A percentile compares a stretch with the other conserved stretches of the same genome.
phyloP scores from a whole-genome alignment of 2,329 filamentous ascomycete genomes.

The Aspergillus proliferans region DNA sequence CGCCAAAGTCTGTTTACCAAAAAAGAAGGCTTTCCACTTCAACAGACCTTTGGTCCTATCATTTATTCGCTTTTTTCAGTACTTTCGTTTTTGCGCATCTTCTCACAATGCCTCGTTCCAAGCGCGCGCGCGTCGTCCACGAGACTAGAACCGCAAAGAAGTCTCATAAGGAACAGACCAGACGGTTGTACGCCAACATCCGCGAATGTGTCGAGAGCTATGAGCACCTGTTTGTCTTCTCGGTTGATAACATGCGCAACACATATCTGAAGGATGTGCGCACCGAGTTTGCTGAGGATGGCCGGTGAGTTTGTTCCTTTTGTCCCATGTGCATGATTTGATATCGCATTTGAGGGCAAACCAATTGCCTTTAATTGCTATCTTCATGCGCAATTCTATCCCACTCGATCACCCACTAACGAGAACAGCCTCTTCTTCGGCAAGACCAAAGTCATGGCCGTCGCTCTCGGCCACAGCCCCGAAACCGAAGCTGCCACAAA shows the following conservation, averaged over 20 bases:
- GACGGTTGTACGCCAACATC: conserved; percentile 81
- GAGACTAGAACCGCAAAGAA: conserved; percentile 91
- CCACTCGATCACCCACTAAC: background rate
- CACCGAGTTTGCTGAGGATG: conserved; percentile 68
- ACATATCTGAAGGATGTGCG: conserved; percentile 89
- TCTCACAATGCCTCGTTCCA: conserved; percentile 83
- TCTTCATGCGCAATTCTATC: background rate
- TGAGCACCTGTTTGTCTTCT: conserved; percentile 88
- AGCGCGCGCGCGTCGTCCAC: conserved; percentile 82
- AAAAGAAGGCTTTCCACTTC: background rate
- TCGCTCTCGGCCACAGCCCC: conserved; percentile 73
- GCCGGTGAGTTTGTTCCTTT: conserved; percentile 54
- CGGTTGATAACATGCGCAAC: conserved; percentile 96
- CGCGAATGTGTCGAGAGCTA: conserved; percentile 79
- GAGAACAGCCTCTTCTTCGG: conserved; percentile 80
- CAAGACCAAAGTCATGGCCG: conserved; percentile 98
- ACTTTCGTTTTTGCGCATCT: too few species aligned
- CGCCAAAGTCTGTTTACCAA: background rate
- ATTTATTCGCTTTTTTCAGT: background rate
- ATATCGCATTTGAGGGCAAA: background rate
- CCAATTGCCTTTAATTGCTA: background rate
- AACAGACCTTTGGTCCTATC: background rate
- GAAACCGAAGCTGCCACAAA: conserved; percentile 76
- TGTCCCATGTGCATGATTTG: background rate
- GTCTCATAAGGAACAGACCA: conserved; percentile 78